phyloP scores from a whole-genome alignment of 164 flowering plant species.

The Macadamia tetraphylla region DNA sequence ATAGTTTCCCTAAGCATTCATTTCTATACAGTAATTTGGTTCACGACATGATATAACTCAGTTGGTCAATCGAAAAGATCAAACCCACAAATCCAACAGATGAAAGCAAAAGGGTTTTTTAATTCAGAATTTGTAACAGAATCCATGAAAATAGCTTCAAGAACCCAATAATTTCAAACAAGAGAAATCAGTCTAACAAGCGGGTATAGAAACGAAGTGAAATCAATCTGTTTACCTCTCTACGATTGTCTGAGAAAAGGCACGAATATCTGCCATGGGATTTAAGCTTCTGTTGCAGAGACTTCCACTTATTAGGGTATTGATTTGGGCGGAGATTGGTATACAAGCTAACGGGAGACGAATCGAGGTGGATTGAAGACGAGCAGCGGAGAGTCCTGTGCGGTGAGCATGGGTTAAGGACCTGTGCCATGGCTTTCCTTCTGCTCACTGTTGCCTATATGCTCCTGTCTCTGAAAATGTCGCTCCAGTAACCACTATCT shows the following conservation, averaged over 20 bases:
- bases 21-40: no score
- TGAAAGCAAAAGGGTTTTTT: not conserved
- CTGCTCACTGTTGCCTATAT: no score
- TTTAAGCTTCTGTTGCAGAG: slow-evolving; percentile 24
- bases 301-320: slow-evolving; percentile 17
- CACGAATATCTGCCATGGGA: slow-evolving; percentile 39
- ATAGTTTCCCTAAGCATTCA: no score
- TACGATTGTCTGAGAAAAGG: slow-evolving; percentile 47
- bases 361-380: slow-evolving; percentile 9
- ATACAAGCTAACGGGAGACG: slow-evolving; percentile 5
- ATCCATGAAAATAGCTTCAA: no score
- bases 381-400: slow-evolving; percentile 2
- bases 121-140: no score
- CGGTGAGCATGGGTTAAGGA: slow-evolving; percentile 23
- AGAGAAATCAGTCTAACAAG: no score
- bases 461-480: no score
- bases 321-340: slow-evolving; percentile 1
- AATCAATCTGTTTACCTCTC: slow-evolving; percentile 24
- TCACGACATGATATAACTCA: no score
- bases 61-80: no score
- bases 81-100: not conserved
- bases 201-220: not conserved
- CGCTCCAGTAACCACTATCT: no score
- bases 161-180: no score
- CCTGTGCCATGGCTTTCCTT: slow-evolving; percentile 23